These are phyloP conservation scores for Podospora fimiseda DNA, from an alignment of 495 filamentous ascomycete species.

Conservation along the genomic window DNA sequence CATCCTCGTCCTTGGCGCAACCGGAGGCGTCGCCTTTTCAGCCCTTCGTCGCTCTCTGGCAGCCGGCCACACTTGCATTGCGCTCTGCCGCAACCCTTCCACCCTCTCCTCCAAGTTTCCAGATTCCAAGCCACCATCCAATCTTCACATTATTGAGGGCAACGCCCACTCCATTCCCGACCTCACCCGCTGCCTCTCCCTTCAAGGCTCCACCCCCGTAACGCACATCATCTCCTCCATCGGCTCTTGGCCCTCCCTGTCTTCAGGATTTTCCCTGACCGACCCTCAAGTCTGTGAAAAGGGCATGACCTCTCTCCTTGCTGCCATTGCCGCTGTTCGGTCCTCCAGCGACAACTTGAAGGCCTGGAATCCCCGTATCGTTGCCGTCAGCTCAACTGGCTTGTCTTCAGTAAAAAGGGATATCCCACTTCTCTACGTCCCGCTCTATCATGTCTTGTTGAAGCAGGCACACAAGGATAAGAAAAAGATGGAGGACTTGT, in stretches of 20 bases:
- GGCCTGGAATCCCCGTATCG: conserved; percentile 35
- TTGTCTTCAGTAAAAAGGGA: conserved; percentile 43
- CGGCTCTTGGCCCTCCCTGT: conserved; percentile 30
- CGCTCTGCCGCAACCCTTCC: conserved; percentile 54
- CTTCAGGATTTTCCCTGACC: conserved; percentile 22
- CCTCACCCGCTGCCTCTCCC: conserved; percentile 32
- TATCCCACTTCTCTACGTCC: conserved; percentile 42
- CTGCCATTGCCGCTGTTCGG: conserved; percentile 30
- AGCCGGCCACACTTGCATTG: conserved; percentile 44
- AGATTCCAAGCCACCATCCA: conserved; percentile 8
- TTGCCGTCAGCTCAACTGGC: conserved; percentile 51
- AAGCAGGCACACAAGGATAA: conserved; percentile 54
- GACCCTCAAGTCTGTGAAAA: conserved; percentile 55
- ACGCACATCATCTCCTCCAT: conserved; percentile 40
- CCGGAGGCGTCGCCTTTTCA: conserved; percentile 41
- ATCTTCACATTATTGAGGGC: conserved; percentile 47
- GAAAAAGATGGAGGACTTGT: conserved; percentile 47
- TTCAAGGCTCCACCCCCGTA: not conserved
- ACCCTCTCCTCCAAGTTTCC: conserved; percentile 49
- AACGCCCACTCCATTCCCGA: conserved; percentile 42
- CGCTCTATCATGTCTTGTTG: conserved; percentile 48
- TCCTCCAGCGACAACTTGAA: not conserved
- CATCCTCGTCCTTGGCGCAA: conserved; percentile 54
- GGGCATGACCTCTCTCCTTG: conserved; percentile 41
- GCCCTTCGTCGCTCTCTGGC: conserved; percentile 46